A percentile compares a stretch with the other conserved stretches of the same genome.
Conservation (phyloP, 2,329 filamentous ascomycete genomes). For the Lanzia echinophila region DNA sequence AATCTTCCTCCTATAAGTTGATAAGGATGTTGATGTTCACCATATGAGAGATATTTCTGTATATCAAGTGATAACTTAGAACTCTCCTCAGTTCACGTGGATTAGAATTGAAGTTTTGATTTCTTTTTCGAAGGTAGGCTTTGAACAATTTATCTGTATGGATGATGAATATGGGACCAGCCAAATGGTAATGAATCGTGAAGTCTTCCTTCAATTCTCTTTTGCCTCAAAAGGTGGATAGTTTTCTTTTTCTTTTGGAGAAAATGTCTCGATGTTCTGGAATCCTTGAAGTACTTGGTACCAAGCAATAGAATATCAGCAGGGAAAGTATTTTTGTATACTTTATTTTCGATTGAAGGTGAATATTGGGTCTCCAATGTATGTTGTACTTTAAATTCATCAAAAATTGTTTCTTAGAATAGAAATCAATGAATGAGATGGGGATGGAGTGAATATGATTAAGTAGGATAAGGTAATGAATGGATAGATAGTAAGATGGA, state of each 20-base stretch:
- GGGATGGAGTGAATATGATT: neutral
- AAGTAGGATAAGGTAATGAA: slow-evolving; percentile 5
- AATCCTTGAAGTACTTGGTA: neutral
- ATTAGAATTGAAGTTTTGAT: too few relatives aligned
- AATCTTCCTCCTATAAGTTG: too few relatives aligned
- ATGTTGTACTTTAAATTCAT: neutral
- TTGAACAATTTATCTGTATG: neutral
- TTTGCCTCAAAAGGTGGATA: too few relatives aligned
- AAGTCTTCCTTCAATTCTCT: slow-evolving; percentile 9
- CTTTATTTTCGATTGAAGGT: neutral
- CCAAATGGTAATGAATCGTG: slow-evolving; percentile 4
- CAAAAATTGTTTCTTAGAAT: slow-evolving; percentile 2
- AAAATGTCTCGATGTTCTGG: neutral
- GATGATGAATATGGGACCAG: slow-evolving; percentile 15
- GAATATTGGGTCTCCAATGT: too few relatives aligned
- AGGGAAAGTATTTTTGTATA: neutral
- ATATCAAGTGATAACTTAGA: too few relatives aligned
- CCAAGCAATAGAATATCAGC: neutral
- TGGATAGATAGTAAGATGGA: slow-evolving; percentile 10
- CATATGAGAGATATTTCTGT: too few relatives aligned
- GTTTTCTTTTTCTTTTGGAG: neutral
- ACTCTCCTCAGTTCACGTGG: too few relatives aligned
- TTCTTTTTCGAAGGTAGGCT: neutral
- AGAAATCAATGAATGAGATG: neutral
- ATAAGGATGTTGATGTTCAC: too few relatives aligned